Percentiles rank a stretch among this genome's conserved stretches.
phyloP scores from a whole-genome alignment of 2,329 filamentous ascomycete genomes.

The Aureobasidium sp. region DNA sequence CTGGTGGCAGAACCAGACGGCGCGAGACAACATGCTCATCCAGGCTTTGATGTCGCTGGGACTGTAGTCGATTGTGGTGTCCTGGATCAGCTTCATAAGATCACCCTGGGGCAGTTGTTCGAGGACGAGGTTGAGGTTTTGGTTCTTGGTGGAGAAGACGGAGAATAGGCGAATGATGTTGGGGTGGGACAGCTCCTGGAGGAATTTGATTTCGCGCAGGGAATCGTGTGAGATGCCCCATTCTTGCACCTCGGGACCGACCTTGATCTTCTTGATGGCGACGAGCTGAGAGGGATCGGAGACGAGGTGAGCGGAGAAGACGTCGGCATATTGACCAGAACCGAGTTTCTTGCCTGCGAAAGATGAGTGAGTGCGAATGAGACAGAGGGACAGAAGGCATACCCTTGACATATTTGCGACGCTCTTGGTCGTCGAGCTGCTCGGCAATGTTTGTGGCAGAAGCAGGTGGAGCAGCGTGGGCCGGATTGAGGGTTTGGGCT shows the following conservation, averaged over 20 bases:
- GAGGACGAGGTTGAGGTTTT: conserved; percentile 92
- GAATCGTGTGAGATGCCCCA: conserved; percentile 83
- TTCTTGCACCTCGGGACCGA: conserved; percentile 77
- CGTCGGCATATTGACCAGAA: conserved; percentile 93
- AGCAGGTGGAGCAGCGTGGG: not conserved
- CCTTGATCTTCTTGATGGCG: conserved; percentile 89
- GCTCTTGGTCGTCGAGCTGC: conserved; percentile 43
- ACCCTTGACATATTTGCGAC: conserved; percentile 86
- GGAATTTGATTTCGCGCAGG: conserved; percentile 88
- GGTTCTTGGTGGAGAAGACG: conserved; percentile 92
- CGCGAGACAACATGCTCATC: conserved; percentile 95
- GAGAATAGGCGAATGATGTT: conserved; percentile 91
- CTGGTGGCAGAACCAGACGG: conserved; percentile 93
- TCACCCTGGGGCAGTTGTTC: conserved; percentile 92
- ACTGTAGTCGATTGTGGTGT: conserved; percentile 71
- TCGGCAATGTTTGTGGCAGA: conserved; percentile 32
- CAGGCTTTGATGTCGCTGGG: conserved; percentile 91
- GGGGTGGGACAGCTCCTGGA: conserved; percentile 87
- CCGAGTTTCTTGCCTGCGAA: conserved; percentile 73
- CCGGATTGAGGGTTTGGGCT: not conserved
- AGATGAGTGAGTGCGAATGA: not conserved
- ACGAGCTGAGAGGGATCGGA: conserved; percentile 64
- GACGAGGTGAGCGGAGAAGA: conserved; percentile 78
- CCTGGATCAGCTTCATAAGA: conserved; percentile 87
- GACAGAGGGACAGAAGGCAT: conserved; percentile 6